Percentiles rank a stretch among this genome's conserved stretches.
phyloP scores from a whole-genome alignment of 495 filamentous ascomycete genomes.

The Xylaria palmicola region DNA sequence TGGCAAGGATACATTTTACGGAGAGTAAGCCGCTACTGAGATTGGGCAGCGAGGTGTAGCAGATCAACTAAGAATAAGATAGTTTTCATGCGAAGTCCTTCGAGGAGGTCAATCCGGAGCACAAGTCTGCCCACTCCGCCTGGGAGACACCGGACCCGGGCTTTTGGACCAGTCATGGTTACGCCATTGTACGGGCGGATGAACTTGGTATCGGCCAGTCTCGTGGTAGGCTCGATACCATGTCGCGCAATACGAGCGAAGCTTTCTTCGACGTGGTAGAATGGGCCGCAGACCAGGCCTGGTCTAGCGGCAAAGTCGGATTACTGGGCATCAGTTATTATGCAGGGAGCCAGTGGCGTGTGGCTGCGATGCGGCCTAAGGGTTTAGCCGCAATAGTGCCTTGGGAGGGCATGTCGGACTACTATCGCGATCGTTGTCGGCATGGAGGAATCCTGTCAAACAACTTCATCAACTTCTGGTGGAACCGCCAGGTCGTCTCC shows the following conservation, averaged over 20 bases:
- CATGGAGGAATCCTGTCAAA: constrained; percentile 68
- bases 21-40: neutral
- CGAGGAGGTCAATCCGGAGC: constrained; percentile 47
- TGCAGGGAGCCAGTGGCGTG: constrained; percentile 62
- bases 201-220: constrained; percentile 60
- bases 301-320: constrained; percentile 62
- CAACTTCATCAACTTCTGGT: constrained; percentile 63
- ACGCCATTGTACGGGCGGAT: constrained; percentile 60
- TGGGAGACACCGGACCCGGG: constrained; percentile 66
- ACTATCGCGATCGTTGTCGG: constrained; percentile 61
- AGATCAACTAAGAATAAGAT: neutral
- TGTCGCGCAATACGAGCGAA: constrained; percentile 58
- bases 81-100: constrained; percentile 46
- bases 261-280: constrained; percentile 63
- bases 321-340: constrained; percentile 63
- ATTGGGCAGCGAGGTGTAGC: too few species aligned
- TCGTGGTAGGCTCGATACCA: constrained; percentile 58
- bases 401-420: constrained; percentile 69
- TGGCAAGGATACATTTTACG: constrained; percentile 60
- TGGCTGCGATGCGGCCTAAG: constrained; percentile 59
- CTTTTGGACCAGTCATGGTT: constrained; percentile 62
- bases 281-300: constrained; percentile 60
- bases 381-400: constrained; percentile 60
- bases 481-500: constrained; percentile 60
- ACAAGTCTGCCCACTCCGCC: constrained; percentile 51